A percentile compares a stretch with the other conserved stretches of the same genome.
phyloP scores from a whole-genome alignment of 352 stramenopile genomes.

The Phytophthora capsici region DNA sequence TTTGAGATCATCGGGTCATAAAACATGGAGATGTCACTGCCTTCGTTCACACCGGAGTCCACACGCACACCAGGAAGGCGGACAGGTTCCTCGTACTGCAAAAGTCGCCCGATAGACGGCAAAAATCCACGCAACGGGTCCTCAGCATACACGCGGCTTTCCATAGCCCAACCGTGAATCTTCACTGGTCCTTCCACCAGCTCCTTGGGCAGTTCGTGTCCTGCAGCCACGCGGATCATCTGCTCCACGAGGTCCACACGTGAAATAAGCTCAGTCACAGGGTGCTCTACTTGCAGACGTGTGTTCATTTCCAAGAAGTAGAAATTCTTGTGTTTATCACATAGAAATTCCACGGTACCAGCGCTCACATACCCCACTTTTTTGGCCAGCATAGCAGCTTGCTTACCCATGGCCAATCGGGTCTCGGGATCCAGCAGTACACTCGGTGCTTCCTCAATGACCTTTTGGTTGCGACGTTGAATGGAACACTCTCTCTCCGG shows the following conservation, averaged over 20 bases:
- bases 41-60: slow-evolving; percentile 93
- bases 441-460: slow-evolving; percentile 95
- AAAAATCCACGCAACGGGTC: slow-evolving; percentile 95
- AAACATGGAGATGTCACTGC: slow-evolving; percentile 94
- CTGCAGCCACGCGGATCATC: slow-evolving; percentile 95
- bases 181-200: slow-evolving; percentile 70
- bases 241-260: slow-evolving; percentile 95
- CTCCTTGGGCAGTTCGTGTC: slow-evolving; percentile 86
- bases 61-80: slow-evolving; percentile 81
- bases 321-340: slow-evolving; percentile 96
- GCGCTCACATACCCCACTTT: slow-evolving; percentile 94
- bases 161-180: slow-evolving; percentile 88
- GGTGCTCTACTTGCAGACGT: slow-evolving; percentile 94
- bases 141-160: slow-evolving; percentile 97
- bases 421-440: slow-evolving; percentile 91
- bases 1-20: slow-evolving; percentile 99
- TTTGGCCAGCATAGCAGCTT: slow-evolving; percentile 92
- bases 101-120: slow-evolving; percentile 94
- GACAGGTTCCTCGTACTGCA: slow-evolving; percentile 92
- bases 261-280: slow-evolving; percentile 95
- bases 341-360: slow-evolving; percentile 98
- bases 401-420: slow-evolving; percentile 72
- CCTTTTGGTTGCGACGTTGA: slow-evolving; percentile 98
- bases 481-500: slow-evolving; percentile 97
- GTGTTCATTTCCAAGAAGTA: slow-evolving; percentile 99